Evolutionary conservation across 805 yeast species (phyloP).

Genomic region (Henningerozyma blattae): DNA sequence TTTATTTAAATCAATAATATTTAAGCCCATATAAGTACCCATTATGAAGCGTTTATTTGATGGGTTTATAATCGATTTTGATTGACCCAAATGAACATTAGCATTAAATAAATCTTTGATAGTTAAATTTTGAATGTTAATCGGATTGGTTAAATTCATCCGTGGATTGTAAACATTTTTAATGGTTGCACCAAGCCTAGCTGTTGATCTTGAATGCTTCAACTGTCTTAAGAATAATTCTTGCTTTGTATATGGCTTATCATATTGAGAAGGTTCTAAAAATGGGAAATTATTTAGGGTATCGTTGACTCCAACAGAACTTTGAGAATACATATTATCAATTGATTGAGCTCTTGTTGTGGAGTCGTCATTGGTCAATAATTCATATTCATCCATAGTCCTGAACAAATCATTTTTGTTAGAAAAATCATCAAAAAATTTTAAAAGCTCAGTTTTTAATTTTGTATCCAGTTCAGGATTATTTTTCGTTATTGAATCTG

Average conservation of each 20-base stretch:
- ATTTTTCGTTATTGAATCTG: no score
- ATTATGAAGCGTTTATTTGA: slow-evolving; percentile 76
- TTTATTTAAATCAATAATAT: slow-evolving; percentile 79
- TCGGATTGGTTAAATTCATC: slow-evolving; percentile 50
- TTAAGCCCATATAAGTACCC: slow-evolving; percentile 85
- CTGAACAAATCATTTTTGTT: no score
- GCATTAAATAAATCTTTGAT: slow-evolving; percentile 71
- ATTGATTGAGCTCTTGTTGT: no score
- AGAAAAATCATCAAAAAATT: no score
- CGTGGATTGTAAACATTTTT: slow-evolving; percentile 58
- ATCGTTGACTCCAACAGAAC: no score
- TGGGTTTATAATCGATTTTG: slow-evolving; percentile 67
- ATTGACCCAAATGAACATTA: slow-evolving; percentile 90
- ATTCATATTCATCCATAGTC: no score
- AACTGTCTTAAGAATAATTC: slow-evolving; percentile 68
- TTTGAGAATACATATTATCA: no score
- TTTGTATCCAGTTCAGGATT: no score
- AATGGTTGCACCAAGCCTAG: slow-evolving; percentile 52
- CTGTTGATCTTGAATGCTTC: slow-evolving; percentile 43
- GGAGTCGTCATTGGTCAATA: no score
- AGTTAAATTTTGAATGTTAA: slow-evolving; percentile 43
- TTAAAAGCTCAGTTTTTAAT: no score
- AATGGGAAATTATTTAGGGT: slow-evolving; percentile 33
- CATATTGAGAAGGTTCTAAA: slow-evolving; percentile 45
- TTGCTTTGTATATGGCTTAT: slow-evolving; percentile 60